phyloP scores from a whole-genome alignment of 2,329 filamentous ascomycete species.

The Rasamsonia emersonii region DNA sequence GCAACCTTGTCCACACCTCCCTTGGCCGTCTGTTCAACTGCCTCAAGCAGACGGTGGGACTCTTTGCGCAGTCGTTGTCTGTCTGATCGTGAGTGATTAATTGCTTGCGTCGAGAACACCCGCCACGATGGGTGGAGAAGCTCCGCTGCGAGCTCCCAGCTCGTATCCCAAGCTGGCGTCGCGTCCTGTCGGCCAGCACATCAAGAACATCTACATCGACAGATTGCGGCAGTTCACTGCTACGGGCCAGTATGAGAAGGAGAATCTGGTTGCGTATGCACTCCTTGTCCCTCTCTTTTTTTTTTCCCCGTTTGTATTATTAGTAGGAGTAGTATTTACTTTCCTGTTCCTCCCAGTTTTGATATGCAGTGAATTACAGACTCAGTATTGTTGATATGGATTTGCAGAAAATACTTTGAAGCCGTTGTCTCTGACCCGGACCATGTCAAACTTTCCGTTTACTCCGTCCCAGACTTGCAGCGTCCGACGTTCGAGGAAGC shows the following conservation, averaged over 20 bases:
- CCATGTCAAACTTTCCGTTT: slow-evolving; percentile 76
- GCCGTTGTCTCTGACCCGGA: slow-evolving; percentile 58
- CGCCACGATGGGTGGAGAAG: slow-evolving; percentile 29
- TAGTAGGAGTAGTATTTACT: too few species aligned
- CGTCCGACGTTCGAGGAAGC: slow-evolving; percentile 85
- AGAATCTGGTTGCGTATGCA: slow-evolving; percentile 63
- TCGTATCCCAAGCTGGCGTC: slow-evolving; percentile 43
- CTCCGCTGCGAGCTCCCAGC: slow-evolving; percentile 24
- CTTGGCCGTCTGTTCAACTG: too few species aligned
- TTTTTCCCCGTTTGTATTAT: slow-evolving; percentile 9
- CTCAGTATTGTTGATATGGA: slow-evolving; percentile 10
- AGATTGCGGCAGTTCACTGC: slow-evolving; percentile 75
- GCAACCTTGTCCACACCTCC: too few species aligned
- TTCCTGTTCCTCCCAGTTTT: too few species aligned
- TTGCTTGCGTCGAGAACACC: slow-evolving; percentile 1
- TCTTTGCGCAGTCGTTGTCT: too few species aligned
- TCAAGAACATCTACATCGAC: slow-evolving; percentile 74
- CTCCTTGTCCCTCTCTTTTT: slow-evolving; percentile 4
- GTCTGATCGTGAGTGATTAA: too few species aligned
- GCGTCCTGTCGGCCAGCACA: slow-evolving; percentile 63
- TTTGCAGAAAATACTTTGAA: slow-evolving; percentile 60
- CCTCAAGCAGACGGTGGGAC: too few species aligned
- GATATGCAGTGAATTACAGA: too few species aligned
- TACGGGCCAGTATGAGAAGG: slow-evolving; percentile 65
- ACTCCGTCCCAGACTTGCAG: slow-evolving; percentile 68